Evolutionary conservation across 1,139 yeast species (phyloP).

Genomic region (Komagataea norvegica): DNA sequence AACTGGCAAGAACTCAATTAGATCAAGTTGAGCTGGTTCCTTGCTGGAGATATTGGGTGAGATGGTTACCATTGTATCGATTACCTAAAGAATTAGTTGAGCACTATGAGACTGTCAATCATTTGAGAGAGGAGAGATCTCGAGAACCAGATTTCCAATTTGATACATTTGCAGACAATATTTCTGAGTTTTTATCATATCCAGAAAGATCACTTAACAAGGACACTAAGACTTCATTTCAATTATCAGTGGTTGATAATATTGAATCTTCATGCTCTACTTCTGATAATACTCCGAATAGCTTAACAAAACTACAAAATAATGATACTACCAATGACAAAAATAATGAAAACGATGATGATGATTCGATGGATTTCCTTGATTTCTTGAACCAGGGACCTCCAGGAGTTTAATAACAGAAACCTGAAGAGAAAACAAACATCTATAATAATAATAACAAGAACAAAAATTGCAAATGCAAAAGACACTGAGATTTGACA

Average conservation of each 20-base stretch:
- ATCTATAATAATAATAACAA: too few species aligned
- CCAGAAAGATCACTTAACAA: conserved; percentile 1
- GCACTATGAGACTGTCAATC: conserved; percentile 2
- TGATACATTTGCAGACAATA: conserved; percentile 4
- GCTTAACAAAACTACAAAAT: background rate
- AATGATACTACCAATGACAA: background rate
- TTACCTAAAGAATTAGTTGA: conserved; percentile 35
- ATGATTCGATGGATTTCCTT: conserved; percentile 43
- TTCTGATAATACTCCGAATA: too few species aligned
- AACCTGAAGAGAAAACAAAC: too few species aligned
- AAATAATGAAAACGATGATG: conserved; percentile 21
- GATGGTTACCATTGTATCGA: conserved; percentile 39
- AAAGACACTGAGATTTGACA: too few species aligned
- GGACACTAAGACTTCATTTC: background rate
- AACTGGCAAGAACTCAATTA: conserved; percentile 19
- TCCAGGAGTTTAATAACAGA: conserved; percentile 5
- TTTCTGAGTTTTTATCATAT: conserved; percentile 2
- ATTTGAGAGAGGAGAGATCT: background rate
- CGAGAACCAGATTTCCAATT: conserved; percentile 5
- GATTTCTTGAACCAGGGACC: conserved; percentile 47
- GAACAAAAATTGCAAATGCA: too few species aligned
- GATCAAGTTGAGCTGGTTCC: conserved; percentile 20
- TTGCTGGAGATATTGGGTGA: conserved; percentile 36
- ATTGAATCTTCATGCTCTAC: too few species aligned
- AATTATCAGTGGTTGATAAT: too few species aligned